Evolutionary conservation across 164 flowering plant genomes (phyloP).

Genomic region (Protea cynaroides): DNA sequence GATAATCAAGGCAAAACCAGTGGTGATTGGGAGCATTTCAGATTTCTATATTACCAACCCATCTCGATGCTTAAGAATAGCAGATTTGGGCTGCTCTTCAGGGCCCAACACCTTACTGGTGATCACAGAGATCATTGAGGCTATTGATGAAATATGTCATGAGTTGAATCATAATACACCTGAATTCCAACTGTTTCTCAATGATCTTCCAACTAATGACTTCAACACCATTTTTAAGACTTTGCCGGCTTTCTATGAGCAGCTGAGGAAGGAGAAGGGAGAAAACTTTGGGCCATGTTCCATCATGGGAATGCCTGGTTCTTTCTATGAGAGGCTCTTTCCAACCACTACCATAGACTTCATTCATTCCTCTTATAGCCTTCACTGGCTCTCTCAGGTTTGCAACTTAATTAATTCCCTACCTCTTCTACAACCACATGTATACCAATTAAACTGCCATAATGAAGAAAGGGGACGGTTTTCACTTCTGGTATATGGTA

Average conservation of each 20-base stretch:
- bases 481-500: too few species aligned
- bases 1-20: neutral
- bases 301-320: neutral
- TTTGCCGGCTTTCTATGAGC: neutral
- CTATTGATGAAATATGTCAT: neutral
- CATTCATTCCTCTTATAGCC: neutral
- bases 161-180: neutral
- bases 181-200: neutral
- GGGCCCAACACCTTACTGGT: neutral
- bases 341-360: neutral
- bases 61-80: neutral
- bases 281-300: neutral
- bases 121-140: neutral
- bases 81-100: neutral
- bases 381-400: neutral
- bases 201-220: neutral
- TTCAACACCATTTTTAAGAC: neutral
- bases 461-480: too few species aligned
- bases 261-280: neutral
- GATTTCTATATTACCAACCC: neutral
- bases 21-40: neutral
- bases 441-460: too few species aligned
- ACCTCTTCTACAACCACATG: too few species aligned
- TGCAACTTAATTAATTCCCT: too few species aligned
- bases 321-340: neutral